Evolutionary conservation across 2,329 filamentous ascomycete genomes (phyloP).

Genomic region (Aspergillus novofumigatus): DNA sequence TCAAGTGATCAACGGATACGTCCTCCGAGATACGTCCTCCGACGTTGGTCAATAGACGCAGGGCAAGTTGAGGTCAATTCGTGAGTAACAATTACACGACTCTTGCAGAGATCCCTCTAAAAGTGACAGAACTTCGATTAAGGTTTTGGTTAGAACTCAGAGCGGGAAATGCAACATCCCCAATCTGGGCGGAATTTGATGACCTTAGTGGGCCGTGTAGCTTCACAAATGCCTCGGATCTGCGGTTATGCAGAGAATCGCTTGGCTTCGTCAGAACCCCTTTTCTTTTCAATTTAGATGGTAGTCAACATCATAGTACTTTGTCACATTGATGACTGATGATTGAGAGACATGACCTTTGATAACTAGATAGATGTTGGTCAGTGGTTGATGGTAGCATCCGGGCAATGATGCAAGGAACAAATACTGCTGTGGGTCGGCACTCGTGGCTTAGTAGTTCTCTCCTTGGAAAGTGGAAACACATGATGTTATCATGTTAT

Average conservation of each 20-base stretch:
- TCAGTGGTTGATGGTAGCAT: not conserved
- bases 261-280: too few species aligned
- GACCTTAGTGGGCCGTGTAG: not conserved
- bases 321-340: not conserved
- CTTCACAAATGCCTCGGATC: not conserved
- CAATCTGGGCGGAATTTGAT: too few species aligned
- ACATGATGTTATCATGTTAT: too few species aligned
- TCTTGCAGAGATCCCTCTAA: not conserved
- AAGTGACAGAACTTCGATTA: not conserved
- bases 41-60: not conserved
- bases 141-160: not conserved
- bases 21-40: not conserved
- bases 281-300: not conserved
- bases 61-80: not conserved
- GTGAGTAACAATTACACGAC: not conserved
- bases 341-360: not conserved
- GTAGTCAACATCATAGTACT: not conserved
- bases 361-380: not conserved
- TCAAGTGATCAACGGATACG: not conserved
- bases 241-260: not conserved
- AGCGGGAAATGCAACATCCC: too few species aligned
- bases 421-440: not conserved
- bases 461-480: too few species aligned
- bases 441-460: not conserved
- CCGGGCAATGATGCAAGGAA: not conserved